Evolutionary conservation across 2,329 filamentous ascomycete genomes (phyloP), one percentile per base, ranked within the genome.

Genomic region (Aspergillus arachidicola): DNA sequence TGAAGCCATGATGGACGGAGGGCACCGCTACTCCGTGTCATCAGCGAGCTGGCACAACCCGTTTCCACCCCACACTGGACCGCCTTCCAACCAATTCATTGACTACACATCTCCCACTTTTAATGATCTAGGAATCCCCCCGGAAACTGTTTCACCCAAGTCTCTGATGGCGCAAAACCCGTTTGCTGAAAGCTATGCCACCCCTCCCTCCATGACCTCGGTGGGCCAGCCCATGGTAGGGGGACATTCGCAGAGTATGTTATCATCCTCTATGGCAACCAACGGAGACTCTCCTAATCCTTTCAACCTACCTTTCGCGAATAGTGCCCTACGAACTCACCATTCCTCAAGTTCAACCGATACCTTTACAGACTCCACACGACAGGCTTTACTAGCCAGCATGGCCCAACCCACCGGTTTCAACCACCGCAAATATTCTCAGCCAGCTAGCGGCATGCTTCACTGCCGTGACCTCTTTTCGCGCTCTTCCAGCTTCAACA

Each of bases 1-100:
- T 78, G 95, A 98, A 75, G 88, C 93, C 64, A 93, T 97, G 90
- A 84, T 95, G 62, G 93, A 97, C 77, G 92, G 92, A 6, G 75
- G 75, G 43, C 90, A 89, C 76, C 88, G 89, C 68, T 83, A 85
- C 46, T 82, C 85, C 62, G 79, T 83, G 23, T 79, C 82, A 3
- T 81, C 82, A 4, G 81, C 83, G 68, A 85, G 86, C 81, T 93
- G 91, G 89, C 87, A 90, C 72, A 84, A 86, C 57, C 84, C 87
- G 45, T 82, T 93, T 72, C 89, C 92, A 78, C 85, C 86, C 26
- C 90, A 91, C 67, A 86, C 89, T 34, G 84, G 89, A 71, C 84
- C 92, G 75, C 81, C 87, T 50, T 78, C 81, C 6, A 88, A 89
- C 71, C 87, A 89, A 6, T 94, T 92, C 61, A 83, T 96, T 77